A percentile compares a stretch with the other conserved stretches of the same genome.
phyloP scores from a whole-genome alignment of 345 rosid species.

The Bruguiera gymnorhiza region DNA sequence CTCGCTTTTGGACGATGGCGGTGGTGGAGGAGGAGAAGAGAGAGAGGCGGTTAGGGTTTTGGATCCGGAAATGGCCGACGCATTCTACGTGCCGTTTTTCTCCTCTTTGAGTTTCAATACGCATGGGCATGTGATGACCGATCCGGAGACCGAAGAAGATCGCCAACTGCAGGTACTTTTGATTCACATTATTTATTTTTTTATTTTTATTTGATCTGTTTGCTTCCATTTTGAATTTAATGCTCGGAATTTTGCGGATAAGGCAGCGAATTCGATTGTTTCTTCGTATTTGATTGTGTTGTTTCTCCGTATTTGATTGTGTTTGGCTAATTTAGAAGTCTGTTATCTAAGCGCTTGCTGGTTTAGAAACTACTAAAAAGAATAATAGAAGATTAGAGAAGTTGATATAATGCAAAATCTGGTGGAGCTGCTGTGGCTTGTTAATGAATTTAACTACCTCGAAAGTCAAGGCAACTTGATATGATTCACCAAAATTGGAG shows the following conservation, averaged over 20 bases:
- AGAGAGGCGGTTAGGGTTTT: slow-evolving; percentile 78
- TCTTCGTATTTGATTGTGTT: no score
- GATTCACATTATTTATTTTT: neutral
- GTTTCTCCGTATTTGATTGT: neutral
- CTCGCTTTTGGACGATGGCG: slow-evolving; percentile 57
- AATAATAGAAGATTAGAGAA: no score
- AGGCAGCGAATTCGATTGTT: no score
- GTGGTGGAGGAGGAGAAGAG: slow-evolving; percentile 18
- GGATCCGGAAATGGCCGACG: slow-evolving; percentile 92
- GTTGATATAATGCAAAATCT: no score
- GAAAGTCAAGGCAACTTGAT: no score
- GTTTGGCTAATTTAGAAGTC: neutral
- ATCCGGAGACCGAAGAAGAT: slow-evolving; percentile 87
- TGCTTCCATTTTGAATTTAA: neutral
- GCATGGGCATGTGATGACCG: slow-evolving; percentile 88
- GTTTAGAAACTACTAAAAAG: no score
- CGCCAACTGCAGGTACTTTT: slow-evolving; percentile 73
- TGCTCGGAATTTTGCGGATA: neutral
- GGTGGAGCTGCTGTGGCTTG: no score
- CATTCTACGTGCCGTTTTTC: slow-evolving; percentile 83
- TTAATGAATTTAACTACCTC: no score
- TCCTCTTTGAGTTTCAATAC: slow-evolving; percentile 86
- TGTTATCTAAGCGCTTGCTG: no score
- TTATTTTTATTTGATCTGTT: neutral
- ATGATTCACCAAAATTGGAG: no score